Base-by-base conservation (phyloP, 73 alveolate species). In the Paramecium biaurelia region DNA sequence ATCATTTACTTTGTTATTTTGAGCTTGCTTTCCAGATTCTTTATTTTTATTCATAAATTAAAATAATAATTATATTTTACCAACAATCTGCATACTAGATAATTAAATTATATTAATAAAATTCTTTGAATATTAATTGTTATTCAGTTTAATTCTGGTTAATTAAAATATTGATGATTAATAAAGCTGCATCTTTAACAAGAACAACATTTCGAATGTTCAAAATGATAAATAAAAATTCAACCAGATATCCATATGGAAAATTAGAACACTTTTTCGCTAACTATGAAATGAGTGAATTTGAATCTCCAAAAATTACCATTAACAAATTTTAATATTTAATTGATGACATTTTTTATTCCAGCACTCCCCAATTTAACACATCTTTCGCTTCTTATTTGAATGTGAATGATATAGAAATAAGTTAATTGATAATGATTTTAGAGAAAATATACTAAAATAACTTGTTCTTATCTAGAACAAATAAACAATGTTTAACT, bases 41-140 rank as follows among this genome's bases (percentile, higher is more conserved):
- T 63, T 63, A 63, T 63, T 63, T 63, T 63, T 63, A 63, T 63
- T 63, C 84, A 63, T 63, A 63, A 63, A 63, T 63, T 53, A 53
- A 53, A 53, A 53, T 53, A 53, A n/a, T 53, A 3, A 53, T 53
- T n/a, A 53, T 53, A 53, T 18, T 15, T 32, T 53, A n/a, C 14
- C 5, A 21, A 18, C 68, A 53, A 53, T 53, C 68, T 18, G 34
- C 68, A 15, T 53, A 53, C 68, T 18, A 15, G 68, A 21, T n/a
- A 18, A 53, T 53, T 53, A 18, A n/a, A n/a, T 53, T 53, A 53
- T 53, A 53, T 53, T n/a, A n/a, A n/a, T 4, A 53, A 53, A 53
- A 53, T n/a, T 53, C 68, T 23, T 18, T 53, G 28, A 53, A 53
- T n/a, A 53, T 18, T 53, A 53, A 53, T 53, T 53, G 68, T 18